Evolutionary conservation across 2,329 filamentous ascomycete species (phyloP), one percentile per base, ranked within the genome.

Genomic region (Nakataea oryzae): DNA sequence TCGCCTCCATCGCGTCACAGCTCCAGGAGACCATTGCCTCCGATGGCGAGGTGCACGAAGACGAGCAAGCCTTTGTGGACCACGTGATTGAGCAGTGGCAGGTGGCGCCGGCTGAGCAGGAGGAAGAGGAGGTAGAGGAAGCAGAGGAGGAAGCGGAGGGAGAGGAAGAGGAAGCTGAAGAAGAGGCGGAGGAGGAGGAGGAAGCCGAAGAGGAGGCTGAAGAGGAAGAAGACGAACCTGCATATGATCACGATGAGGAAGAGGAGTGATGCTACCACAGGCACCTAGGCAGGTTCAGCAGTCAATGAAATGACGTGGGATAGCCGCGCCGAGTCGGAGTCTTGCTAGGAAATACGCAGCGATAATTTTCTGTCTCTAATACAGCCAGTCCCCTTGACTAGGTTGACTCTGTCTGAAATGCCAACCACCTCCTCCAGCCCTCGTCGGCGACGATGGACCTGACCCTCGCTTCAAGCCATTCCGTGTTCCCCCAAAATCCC

Each of bases 401-500:
- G 3, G 12, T 17, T 3, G 1, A n/a, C 3, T 9, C 6, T 50
- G 3, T 13, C 4, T 50, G 41, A 4, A 17, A 21, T 3, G 6
- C 26, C 58, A 62, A 50, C 61, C 61, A 64, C 47, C 1, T 27
- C 11, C 27, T 63, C 81, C 82, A 85, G 0, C 59, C 65, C 11
- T 69, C 60, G 41, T 84, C 78, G 1, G 66, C 68, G 34, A 83
- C 57, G 57, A 85, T 83, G 2, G 69, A 75, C 54, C 81, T 73
- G 0, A 81, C 82, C 59, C 82, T 75, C 0, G 79, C 80, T 66
- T 84, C 79, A 0, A 85, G 75, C 82, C 82, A 85, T 54, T 79
- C 75, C 0, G 79, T 83, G 50, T 85, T 85, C 0, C 82, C 82
- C 82, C 82, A 85, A 63, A 84, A 85, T 0, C 82, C 82, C 82